Evolutionary conservation across 2,329 filamentous ascomycete genomes (phyloP).

Genomic region (Pseudopyricularia cyperi): DNA sequence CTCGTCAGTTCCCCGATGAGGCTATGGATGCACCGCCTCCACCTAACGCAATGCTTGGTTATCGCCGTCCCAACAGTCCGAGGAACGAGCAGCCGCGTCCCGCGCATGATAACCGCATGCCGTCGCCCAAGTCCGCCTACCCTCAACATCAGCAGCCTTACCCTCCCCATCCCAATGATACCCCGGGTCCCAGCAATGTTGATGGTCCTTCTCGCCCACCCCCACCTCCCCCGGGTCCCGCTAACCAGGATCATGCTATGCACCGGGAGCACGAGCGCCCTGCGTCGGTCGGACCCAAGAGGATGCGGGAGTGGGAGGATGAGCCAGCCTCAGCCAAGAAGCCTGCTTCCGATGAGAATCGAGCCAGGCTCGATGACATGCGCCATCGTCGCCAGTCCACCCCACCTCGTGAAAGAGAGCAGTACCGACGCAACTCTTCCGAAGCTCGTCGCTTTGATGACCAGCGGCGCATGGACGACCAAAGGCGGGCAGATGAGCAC

Average conservation of each 20-base stretch:
- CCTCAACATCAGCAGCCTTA: constrained; percentile 62
- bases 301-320: constrained; percentile 86
- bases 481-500: constrained; percentile 38
- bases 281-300: constrained; percentile 67
- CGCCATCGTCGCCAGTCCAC: constrained; percentile 68
- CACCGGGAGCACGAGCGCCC: constrained; percentile 61
- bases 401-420: constrained; percentile 54
- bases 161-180: constrained; percentile 55
- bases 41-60: constrained; percentile 50
- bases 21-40: constrained; percentile 28
- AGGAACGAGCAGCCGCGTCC: constrained; percentile 66
- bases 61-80: constrained; percentile 59
- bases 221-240: constrained; percentile 29
- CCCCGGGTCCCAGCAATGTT: constrained; percentile 51
- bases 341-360: constrained; percentile 74
- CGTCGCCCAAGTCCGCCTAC: constrained; percentile 84
- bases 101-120: constrained; percentile 69
- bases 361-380: constrained; percentile 75
- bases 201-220: constrained; percentile 39
- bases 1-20: constrained; percentile 17
- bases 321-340: constrained; percentile 63
- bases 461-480: constrained; percentile 44
- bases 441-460: constrained; percentile 56
- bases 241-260: constrained; percentile 53
- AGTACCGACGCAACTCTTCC: constrained; percentile 66